Conservation (phyloP, 1,284 basidiomycete genomes). For the Peniophora sp. region DNA sequence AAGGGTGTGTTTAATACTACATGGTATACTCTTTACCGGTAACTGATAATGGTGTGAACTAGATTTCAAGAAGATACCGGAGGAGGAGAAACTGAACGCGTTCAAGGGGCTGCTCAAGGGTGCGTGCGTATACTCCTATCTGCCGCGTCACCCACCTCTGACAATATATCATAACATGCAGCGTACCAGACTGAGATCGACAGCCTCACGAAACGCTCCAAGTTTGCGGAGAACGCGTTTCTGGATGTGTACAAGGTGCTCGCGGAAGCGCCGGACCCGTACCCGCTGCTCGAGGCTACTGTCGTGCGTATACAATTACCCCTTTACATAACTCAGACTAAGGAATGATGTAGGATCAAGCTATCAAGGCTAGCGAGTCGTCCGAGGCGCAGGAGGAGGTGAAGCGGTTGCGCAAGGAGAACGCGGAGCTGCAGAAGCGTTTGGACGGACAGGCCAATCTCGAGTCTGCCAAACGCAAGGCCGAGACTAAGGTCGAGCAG, state of each 20-base stretch:
- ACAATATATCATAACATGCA: slow-evolving; percentile 21
- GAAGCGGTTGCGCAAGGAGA: slow-evolving; percentile 68
- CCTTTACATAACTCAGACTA: background rate
- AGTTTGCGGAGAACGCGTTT: slow-evolving; percentile 89
- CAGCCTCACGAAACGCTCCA: slow-evolving; percentile 85
- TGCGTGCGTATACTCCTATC: slow-evolving; percentile 20
- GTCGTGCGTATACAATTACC: slow-evolving; percentile 50
- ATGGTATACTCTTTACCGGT: background rate
- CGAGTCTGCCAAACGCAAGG: slow-evolving; percentile 72
- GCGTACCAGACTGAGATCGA: slow-evolving; percentile 98
- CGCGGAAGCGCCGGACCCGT: slow-evolving; percentile 93
- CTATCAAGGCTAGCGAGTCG: slow-evolving; percentile 80
- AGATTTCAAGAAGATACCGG: slow-evolving; percentile 94
- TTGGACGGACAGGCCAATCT: slow-evolving; percentile 56
- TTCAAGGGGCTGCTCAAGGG: slow-evolving; percentile 88
- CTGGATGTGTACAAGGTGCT: slow-evolving; percentile 90
- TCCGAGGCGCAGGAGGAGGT: slow-evolving; percentile 69
- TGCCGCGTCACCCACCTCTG: background rate
- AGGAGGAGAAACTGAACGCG: slow-evolving; percentile 75
- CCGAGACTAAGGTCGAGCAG: slow-evolving; percentile 66
- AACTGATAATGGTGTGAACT: slow-evolving; percentile 1
- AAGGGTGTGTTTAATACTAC: slow-evolving; percentile 51
- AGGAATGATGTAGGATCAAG: slow-evolving; percentile 63
- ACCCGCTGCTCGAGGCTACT: slow-evolving; percentile 89
- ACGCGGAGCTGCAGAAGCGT: slow-evolving; percentile 66